Conservation (phyloP, 148 eudicot species). For the Chenopodium album region DNA sequence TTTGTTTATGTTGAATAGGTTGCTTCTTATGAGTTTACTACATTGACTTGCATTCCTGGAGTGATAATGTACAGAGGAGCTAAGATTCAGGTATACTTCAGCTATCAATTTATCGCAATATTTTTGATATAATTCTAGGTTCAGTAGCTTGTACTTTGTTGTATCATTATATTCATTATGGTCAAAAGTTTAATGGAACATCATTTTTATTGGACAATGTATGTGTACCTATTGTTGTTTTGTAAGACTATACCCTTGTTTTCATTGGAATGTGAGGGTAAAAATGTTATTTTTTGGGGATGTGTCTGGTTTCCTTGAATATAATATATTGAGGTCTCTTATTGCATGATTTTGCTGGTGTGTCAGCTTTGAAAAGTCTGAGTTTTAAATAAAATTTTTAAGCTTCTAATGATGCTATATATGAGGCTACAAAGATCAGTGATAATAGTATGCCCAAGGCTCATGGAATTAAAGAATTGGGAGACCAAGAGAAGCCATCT, state of each 20-base stretch:
- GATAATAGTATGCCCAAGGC: not conserved
- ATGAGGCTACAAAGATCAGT: not conserved
- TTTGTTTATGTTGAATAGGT: slow-evolving; percentile 49
- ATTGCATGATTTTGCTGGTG: not conserved
- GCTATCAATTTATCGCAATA: not conserved
- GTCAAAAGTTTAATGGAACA: not conserved
- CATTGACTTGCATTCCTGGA: slow-evolving; percentile 99
- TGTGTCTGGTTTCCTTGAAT: not conserved
- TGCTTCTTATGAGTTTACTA: slow-evolving; percentile 99
- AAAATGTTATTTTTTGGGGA: not conserved
- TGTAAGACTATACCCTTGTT: too few relatives aligned
- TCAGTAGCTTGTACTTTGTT: not conserved
- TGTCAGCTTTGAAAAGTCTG: not conserved
- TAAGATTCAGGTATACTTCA: slow-evolving; percentile 76
- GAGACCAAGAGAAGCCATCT: not conserved
- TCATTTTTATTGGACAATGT: not conserved
- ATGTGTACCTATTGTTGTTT: not conserved
- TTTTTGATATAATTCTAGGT: not conserved
- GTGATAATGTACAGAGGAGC: slow-evolving; percentile 96
- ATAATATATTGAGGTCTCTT: not conserved
- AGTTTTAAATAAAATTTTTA: not conserved
- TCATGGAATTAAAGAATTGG: not conserved
- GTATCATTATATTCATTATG: not conserved
- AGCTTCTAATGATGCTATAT: not conserved
- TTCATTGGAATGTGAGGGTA: not conserved